Base-by-base conservation (phyloP, 176 grass and related monocot genomes). In the Triticum timopheevii region DNA sequence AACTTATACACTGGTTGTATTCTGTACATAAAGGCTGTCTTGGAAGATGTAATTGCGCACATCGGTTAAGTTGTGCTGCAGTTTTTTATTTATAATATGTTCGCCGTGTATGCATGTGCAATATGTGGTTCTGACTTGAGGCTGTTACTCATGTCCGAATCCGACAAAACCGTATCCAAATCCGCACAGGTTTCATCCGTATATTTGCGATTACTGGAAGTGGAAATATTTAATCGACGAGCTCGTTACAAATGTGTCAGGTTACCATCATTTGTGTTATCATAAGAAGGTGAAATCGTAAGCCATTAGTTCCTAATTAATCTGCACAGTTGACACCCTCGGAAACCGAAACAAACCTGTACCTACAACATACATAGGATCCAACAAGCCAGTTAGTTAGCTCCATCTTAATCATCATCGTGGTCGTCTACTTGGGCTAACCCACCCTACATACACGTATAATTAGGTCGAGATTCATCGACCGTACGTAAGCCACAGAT, bases 401-500 rank as follows among this genome's bases (percentile, higher is more conserved):
- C 77, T 36, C 47, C 49, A 72, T 38, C 67, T 72, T 72, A 38
- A 61, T 61, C 44, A 76, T 76, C 73, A 76, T 52, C 40, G 39
- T 39, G 3, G 9, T 69, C 61, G 10, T 24, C 47, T 87, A 74
- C 67, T 49, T 63, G 65, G 54, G 27, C 38, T 52, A 86, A 58
- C 20, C 47, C 44, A 76, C 44, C 25, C 25, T 77, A 80, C 27
- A 81, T 47, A 67, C 35, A 81, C 61, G 25, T 54, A 65, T 31
- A 79, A 79, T n/a, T 61, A 13, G 30, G 30, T 45, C 78, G 34
- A 82, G 34, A 82, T 23, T 47, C 40, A 35, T 74, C 71, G 23
- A 42, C 45, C 72, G 72, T 83, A 54, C 72, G 72, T 83, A 54
- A 83, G 5, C 13, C 56, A 59, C 47, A 83, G n/a, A 71, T 30